Conservation (phyloP, 1,284 basidiomycete species). For the Anthracocystis panici-leucophaei region DNA sequence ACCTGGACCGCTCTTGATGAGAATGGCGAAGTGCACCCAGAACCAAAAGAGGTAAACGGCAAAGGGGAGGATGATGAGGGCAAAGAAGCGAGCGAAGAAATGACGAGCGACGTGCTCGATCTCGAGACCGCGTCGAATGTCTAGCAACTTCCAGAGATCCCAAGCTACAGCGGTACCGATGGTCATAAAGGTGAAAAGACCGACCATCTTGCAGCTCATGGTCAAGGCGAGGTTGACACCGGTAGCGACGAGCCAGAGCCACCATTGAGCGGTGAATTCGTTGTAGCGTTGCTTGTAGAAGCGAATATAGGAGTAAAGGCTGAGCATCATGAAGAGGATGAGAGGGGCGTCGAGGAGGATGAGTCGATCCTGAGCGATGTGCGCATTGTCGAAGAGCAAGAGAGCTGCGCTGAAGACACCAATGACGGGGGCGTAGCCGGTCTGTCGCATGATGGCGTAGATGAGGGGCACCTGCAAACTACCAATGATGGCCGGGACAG, state of each 20-base stretch:
- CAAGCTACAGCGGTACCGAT: constrained; percentile 91
- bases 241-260: constrained; percentile 91
- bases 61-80: constrained; percentile 89
- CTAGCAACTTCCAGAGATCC: constrained; percentile 94
- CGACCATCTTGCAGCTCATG: constrained; percentile 98
- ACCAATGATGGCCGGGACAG: constrained; percentile 89
- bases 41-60: constrained; percentile 95
- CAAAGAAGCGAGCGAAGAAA: constrained; percentile 85
- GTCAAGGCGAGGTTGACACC: constrained; percentile 94
- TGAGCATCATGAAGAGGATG: constrained; percentile 94
- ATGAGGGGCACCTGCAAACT: constrained; percentile 89
- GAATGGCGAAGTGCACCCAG: constrained; percentile 92
- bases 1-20: constrained; percentile 90
- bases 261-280: constrained; percentile 76
- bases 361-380: constrained; percentile 92
- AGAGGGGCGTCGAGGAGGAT: constrained; percentile 95
- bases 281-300: constrained; percentile 94
- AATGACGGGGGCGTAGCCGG: constrained; percentile 89
- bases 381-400: constrained; percentile 95
- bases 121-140: constrained; percentile 80
- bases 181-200: constrained; percentile 88
- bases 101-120: constrained; percentile 86
- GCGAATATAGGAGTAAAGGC: constrained; percentile 92
- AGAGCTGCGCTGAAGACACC: constrained; percentile 87
- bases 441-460: constrained; percentile 97